These are phyloP conservation scores for Spathaspora gorwiae DNA, from an alignment of 805 yeast genomes.

Conservation along the genomic window DNA sequence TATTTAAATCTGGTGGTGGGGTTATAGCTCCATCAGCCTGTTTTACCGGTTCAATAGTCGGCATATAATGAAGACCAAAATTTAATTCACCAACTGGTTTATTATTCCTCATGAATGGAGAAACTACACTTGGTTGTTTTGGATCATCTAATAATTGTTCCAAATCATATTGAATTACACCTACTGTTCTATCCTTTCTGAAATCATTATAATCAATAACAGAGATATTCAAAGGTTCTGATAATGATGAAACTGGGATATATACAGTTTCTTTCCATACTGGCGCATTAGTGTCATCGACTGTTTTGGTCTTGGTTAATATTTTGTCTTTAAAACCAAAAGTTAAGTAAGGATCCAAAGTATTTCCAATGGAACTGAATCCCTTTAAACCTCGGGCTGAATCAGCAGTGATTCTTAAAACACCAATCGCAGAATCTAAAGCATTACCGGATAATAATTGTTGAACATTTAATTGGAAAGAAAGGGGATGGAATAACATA, in stretches of 20 bases:
- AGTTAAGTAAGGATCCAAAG: slow-evolving; percentile 85
- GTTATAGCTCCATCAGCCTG: slow-evolving; percentile 77
- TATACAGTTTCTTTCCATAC: slow-evolving; percentile 78
- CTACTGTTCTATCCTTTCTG: slow-evolving; percentile 76
- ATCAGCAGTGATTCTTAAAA: slow-evolving; percentile 63
- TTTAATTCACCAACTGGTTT: slow-evolving; percentile 73
- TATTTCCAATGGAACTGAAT: slow-evolving; percentile 65
- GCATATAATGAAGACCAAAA: slow-evolving; percentile 71
- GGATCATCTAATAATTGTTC: slow-evolving; percentile 56
- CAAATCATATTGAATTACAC: slow-evolving; percentile 69
- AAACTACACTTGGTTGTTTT: slow-evolving; percentile 43
- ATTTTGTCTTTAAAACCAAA: slow-evolving; percentile 58
- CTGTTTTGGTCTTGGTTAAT: slow-evolving; percentile 65
- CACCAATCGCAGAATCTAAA: slow-evolving; percentile 79
- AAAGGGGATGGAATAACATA: slow-evolving; percentile 80
- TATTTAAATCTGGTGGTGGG: slow-evolving; percentile 88
- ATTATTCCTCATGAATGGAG: slow-evolving; percentile 72
- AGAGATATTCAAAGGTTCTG: slow-evolving; percentile 76
- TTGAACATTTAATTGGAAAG: slow-evolving; percentile 89
- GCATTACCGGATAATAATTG: slow-evolving; percentile 84
- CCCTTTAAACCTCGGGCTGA: slow-evolving; percentile 67
- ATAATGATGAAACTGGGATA: slow-evolving; percentile 65
- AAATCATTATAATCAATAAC: slow-evolving; percentile 75
- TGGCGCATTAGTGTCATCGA: slow-evolving; percentile 65
- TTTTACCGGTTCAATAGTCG: slow-evolving; percentile 59